Conservation (phyloP, 2,329 filamentous ascomycete genomes). For the Xylaria sp. region DNA sequence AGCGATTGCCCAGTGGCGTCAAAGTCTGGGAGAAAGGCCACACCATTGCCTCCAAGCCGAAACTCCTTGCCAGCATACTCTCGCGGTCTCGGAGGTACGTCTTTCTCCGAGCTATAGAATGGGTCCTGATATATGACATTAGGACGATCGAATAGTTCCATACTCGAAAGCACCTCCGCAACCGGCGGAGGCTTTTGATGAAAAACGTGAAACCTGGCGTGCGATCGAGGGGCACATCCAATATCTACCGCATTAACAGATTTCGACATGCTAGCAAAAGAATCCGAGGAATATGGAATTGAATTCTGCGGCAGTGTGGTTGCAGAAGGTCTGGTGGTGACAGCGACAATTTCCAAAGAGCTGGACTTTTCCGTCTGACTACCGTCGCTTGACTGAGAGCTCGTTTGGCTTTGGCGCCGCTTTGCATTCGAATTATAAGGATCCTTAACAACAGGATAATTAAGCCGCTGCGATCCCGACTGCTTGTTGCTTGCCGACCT, state of each 20-base stretch:
- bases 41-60: constrained; percentile 64
- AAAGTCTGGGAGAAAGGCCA: constrained; percentile 78
- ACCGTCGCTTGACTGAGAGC: constrained; percentile 46
- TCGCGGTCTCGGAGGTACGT: constrained; percentile 69
- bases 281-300: constrained; percentile 17
- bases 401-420: constrained; percentile 58
- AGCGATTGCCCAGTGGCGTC: constrained; percentile 55
- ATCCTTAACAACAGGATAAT: constrained; percentile 74
- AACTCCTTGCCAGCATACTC: constrained; percentile 90
- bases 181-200: constrained; percentile 32
- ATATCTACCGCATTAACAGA: constrained; percentile 18
- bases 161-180: constrained; percentile 48
- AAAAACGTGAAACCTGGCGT: constrained; percentile 31
- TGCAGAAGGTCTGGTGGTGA: constrained; percentile 11
- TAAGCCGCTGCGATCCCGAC: constrained; percentile 41
- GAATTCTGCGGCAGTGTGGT: constrained; percentile 13
- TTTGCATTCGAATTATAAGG: constrained; percentile 59
- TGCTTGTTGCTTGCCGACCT: constrained; percentile 37
- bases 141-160: constrained; percentile 54
- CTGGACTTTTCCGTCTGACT: constrained; percentile 33
- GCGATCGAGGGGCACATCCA: constrained; percentile 24
- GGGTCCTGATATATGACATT: constrained; percentile 77
- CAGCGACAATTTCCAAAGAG: constrained; percentile 30
- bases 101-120: constrained; percentile 76
- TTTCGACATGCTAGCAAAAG: constrained; percentile 14